Evolutionary conservation across 768 basidiomycete species (phyloP), one percentile per base, ranked within the genome.

Genomic region (Panus rudis): DNA sequence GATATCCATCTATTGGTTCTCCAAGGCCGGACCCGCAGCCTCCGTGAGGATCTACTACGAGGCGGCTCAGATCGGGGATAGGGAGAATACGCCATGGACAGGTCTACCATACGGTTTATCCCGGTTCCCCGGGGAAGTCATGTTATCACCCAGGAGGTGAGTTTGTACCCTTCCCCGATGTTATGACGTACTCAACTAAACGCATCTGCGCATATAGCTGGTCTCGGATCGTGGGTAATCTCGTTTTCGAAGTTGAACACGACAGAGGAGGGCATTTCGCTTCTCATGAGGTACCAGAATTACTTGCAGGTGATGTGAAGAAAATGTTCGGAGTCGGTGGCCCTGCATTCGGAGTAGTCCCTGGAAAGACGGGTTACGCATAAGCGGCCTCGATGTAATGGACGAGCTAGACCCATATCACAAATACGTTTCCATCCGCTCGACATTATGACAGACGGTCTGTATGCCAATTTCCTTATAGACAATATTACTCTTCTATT

Each of bases 221-320:
- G 55, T 37, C 43, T 14, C 47, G 44, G 10, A 49, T 50, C 4
- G 22, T 57, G 2, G 61, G 57, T 2, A 48, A 55, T 32, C 41
- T 61, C 20, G 72, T 79, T 4, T 78, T 75, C 40, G 66, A 72
- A 47, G 59, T 65, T 3, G 60, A 67, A 13, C 79, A 81, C 39
- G 60, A 62, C 1, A 54, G 54, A 4, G 79, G 79, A 4, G 79
- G 79, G 1, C 79, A 81, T 55, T 81, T 82, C 52, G 73, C 77
- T 8, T 68, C 78, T 0, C 53, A 70, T 47, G 79, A 81, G 49
- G 57, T 50, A 31, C 77, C 79, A 0, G 61, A 69, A 4, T 56
- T 58, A 3, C 62, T 82, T 13, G 78, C 64, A 0, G 63, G 50
- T 1, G 79, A 79, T 50, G 37, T 81, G 37, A 60, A 71, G 23